Conservation (phyloP, 805 yeast species). For the Jamesozyma lodderae region DNA sequence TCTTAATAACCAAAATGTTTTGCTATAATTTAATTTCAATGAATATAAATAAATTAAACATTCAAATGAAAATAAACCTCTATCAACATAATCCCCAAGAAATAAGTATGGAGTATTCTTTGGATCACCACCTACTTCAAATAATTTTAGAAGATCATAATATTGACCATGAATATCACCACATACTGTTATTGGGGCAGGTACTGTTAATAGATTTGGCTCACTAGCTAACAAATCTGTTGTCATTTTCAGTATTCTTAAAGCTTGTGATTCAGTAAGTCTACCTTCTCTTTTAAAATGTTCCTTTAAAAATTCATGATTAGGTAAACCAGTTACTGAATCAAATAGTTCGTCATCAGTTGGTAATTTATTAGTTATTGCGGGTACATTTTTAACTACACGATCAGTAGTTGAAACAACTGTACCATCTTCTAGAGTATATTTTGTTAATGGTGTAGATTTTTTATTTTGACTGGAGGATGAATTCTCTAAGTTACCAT, state of each 20-base stretch:
- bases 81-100: conserved; percentile 90
- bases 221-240: conserved; percentile 55
- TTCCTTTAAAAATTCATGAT: conserved; percentile 56
- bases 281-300: conserved; percentile 82
- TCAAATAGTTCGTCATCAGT: conserved; percentile 57
- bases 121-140: conserved; percentile 92
- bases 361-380: conserved; percentile 61
- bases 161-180: conserved; percentile 98
- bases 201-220: conserved; percentile 71
- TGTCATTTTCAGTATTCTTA: conserved; percentile 56
- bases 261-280: conserved; percentile 58
- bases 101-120: conserved; percentile 66
- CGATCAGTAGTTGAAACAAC: conserved; percentile 42
- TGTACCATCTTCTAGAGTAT: conserved; percentile 44
- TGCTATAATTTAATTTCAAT: conserved; percentile 66
- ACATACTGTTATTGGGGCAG: conserved; percentile 91
- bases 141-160: conserved; percentile 78
- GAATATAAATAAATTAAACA: conserved; percentile 68
- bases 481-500: neutral
- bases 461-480: neutral
- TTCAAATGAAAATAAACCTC: conserved; percentile 87
- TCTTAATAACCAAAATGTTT: conserved; percentile 68
- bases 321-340: conserved; percentile 53
- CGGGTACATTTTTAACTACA: conserved; percentile 43
- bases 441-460: conserved; percentile 7